Evolutionary conservation across 139 green algal species (phyloP).

Genomic region (Auxenochlorella protothecoides): DNA sequence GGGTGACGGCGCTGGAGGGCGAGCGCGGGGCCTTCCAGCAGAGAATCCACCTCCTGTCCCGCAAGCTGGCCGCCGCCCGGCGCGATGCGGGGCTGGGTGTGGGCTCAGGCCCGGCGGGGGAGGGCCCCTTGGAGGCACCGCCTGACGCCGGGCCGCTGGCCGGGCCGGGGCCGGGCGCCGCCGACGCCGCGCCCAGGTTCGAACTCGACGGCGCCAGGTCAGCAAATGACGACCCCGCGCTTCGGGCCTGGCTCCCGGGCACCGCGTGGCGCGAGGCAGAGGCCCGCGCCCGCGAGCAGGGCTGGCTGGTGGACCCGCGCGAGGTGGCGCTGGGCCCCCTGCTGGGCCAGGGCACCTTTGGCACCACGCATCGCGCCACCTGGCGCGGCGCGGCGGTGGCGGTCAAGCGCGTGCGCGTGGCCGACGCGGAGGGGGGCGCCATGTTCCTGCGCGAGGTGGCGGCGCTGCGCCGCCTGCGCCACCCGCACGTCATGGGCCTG

Average conservation of each 20-base stretch:
- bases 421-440: slow-evolving; percentile 33
- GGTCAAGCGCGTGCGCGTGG: slow-evolving; percentile 50
- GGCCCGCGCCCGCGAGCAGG: slow-evolving; percentile 3
- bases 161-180: not conserved
- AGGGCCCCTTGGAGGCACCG: not conserved
- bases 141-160: not conserved
- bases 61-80: slow-evolving; percentile 2
- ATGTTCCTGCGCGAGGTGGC: slow-evolving; percentile 70
- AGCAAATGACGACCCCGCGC: not conserved
- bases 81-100: not conserved
- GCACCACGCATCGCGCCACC: slow-evolving; percentile 49
- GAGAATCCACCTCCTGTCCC: slow-evolving; percentile 5
- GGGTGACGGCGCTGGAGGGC: slow-evolving; percentile 1
- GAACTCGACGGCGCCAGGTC: not conserved
- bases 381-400: slow-evolving; percentile 59
- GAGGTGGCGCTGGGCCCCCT: slow-evolving; percentile 37
- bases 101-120: not conserved
- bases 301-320: slow-evolving; percentile 25
- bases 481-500: slow-evolving; percentile 66
- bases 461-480: slow-evolving; percentile 27
- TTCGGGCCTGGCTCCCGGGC: slow-evolving; percentile 1
- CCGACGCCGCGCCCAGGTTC: too few relatives aligned
- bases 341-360: slow-evolving; percentile 67
- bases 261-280: slow-evolving; percentile 10
- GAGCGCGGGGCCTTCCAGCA: slow-evolving; percentile 1